Conservation (phyloP, 495 filamentous ascomycete genomes). For the Penicillium crystallinum region DNA sequence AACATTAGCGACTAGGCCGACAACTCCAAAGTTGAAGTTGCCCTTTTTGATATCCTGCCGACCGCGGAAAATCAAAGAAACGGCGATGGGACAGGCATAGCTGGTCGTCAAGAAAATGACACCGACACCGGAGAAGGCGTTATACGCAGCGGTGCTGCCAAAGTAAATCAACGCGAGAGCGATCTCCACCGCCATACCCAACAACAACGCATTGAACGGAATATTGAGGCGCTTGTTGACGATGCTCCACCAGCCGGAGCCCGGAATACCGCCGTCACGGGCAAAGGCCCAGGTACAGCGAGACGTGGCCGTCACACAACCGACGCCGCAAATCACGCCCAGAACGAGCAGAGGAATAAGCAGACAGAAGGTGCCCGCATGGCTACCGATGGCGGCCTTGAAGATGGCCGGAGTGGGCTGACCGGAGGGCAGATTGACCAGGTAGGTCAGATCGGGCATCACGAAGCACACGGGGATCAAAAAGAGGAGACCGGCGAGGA, state of each 20-base stretch:
- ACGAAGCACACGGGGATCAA: constrained; percentile 57
- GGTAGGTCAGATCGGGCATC: constrained; percentile 48
- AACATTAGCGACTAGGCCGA: constrained; percentile 52
- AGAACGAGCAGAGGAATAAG: constrained; percentile 63
- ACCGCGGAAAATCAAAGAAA: constrained; percentile 46
- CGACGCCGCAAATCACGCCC: constrained; percentile 60
- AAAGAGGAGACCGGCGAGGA: constrained; percentile 61
- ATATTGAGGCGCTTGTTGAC: constrained; percentile 47
- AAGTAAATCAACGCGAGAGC: constrained; percentile 54
- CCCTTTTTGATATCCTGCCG: constrained; percentile 47
- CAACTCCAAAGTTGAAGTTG: constrained; percentile 51
- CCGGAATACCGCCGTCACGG: constrained; percentile 54
- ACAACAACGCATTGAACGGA: constrained; percentile 45
- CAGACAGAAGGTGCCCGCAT: constrained; percentile 56
- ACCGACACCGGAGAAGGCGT: constrained; percentile 55
- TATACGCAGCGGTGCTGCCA: constrained; percentile 51
- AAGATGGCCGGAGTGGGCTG: constrained; percentile 22
- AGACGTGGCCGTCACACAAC: constrained; percentile 62
- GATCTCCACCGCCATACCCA: constrained; percentile 48
- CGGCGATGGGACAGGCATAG: constrained; percentile 49
- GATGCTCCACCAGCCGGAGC: constrained; percentile 52
- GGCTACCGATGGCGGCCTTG: constrained; percentile 18
- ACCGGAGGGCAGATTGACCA: constrained; percentile 52
- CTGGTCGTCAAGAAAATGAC: constrained; percentile 53
- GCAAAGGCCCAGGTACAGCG: constrained; percentile 71